Base-by-base conservation (phyloP, 2,329 filamentous ascomycete genomes). In the Fusarium subglutinans region DNA sequence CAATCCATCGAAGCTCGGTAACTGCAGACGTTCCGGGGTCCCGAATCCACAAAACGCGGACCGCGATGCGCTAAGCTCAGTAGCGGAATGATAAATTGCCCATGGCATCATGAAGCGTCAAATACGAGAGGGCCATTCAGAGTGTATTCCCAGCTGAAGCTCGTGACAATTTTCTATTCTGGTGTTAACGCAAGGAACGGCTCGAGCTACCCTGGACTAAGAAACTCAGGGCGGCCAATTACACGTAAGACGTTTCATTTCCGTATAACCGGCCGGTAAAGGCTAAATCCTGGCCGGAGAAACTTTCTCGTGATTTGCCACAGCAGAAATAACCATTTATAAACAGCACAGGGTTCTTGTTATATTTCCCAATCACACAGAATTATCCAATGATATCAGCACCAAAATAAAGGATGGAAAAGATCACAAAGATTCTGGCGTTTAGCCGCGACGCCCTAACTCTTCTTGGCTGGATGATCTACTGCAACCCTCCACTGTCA, bases 241-340 rank as follows among this genome's bases (percentile, higher is more conserved):
- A 22, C 15, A 10, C 3, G 35, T 17, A 24, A 18, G 51, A 18
- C 37, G 20, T 22, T 28, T 55, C 24, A 41, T 41, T 30, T 41
- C 20, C 20, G 8, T 18, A 6, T 18, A 18, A 0, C 51, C 20
- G 3, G 35, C 24, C 35, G 24, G 14, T 18, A 28, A 6, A 28
- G 35, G 2, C 24, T 18, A 55, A 55, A 10, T 4, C 12, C 14
- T 3, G 2, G 0, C 35, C 35, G 35, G 51, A 55, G 15, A 54
- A 55, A 55, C 51, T 18, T 7, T 55, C 2, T 4, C 1, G 14
- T 40, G 11, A 4, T 41, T 55, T 4, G 2, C 0, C 8, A 2
- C 12, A 35, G 17, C 8, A 0, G 2, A 18, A 13, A n/a, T 8
- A 14, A 11, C 12, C 8, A n/a, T 0, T n/a, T 0, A 7, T 14